phyloP scores from a whole-genome alignment of 2,329 filamentous ascomycete genomes.

The Pyrenochaeta sp. region DNA sequence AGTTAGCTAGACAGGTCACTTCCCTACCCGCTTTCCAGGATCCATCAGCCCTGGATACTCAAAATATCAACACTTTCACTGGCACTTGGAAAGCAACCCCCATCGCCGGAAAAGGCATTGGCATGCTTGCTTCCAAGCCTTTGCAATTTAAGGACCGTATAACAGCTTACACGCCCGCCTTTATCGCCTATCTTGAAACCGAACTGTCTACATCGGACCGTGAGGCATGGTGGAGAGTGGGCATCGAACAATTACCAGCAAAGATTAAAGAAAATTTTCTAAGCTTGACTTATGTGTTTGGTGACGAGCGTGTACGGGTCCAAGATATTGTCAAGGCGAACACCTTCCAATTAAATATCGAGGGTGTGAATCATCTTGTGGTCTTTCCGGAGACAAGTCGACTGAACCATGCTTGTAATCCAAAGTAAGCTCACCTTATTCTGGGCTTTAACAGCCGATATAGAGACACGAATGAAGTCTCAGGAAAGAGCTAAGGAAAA shows the following conservation, averaged over 20 bases:
- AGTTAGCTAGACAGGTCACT: conserved; percentile 30
- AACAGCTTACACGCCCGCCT: conserved; percentile 41
- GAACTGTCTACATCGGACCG: conserved; percentile 37
- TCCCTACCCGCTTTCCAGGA: conserved; percentile 34
- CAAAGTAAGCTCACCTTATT: conserved; percentile 34
- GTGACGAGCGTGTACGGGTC: conserved; percentile 29
- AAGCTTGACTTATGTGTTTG: conserved; percentile 35
- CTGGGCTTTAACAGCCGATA: neutral
- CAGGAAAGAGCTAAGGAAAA: too few relatives aligned
- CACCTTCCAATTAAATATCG: conserved; percentile 41
- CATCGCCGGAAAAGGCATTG: conserved; percentile 42
- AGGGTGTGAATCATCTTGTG: conserved; percentile 40
- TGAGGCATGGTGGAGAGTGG: conserved; percentile 36
- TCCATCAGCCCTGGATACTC: conserved; percentile 7
- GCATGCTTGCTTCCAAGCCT: conserved; percentile 35
- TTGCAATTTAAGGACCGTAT: conserved; percentile 35
- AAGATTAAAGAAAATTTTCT: conserved; percentile 26
- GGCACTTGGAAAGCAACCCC: conserved; percentile 26
- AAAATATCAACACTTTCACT: conserved; percentile 29
- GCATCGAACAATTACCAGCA: conserved; percentile 36
- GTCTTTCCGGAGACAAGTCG: conserved; percentile 52
- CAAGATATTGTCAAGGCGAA: conserved; percentile 49
- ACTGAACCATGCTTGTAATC: conserved; percentile 53
- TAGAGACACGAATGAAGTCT: neutral
- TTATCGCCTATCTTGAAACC: conserved; percentile 41